Evolutionary conservation across 2,329 filamentous ascomycete genomes (phyloP).

Genomic region (Trichoderma sp.): DNA sequence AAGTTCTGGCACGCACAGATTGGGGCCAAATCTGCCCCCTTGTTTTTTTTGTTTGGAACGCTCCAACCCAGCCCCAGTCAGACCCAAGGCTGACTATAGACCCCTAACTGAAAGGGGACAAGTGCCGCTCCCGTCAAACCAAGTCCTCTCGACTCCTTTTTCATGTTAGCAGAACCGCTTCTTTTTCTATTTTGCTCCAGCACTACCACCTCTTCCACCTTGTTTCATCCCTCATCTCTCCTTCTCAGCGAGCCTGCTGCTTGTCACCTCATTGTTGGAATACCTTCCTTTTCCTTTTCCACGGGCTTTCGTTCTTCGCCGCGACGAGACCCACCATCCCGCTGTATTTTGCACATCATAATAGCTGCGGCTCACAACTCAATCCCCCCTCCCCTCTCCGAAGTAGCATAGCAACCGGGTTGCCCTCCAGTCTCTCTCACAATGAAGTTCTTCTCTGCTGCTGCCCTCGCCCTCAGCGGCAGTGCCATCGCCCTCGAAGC

Average conservation of each 20-base stretch:
- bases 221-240: background rate
- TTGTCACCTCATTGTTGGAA: background rate
- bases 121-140: constrained; percentile 14
- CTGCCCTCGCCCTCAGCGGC: constrained; percentile 36
- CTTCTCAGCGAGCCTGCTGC: background rate
- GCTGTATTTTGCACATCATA: background rate
- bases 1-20: background rate
- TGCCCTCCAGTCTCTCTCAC: background rate
- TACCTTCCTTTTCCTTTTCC: background rate
- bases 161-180: constrained; percentile 17
- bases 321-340: background rate
- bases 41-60: background rate
- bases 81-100: constrained; percentile 21
- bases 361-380: background rate
- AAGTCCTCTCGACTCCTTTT: constrained; percentile 21
- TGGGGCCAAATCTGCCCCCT: constrained; percentile 11
- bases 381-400: background rate
- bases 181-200: constrained; percentile 7
- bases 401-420: background rate
- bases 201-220: background rate
- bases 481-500: constrained; percentile 35
- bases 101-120: constrained; percentile 22
- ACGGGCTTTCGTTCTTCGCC: background rate
- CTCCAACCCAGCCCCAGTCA: background rate
- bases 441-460: constrained; percentile 19